These are phyloP conservation scores for Myochromella boudieri DNA, from an alignment of 768 basidiomycete species.

Conservation along the genomic window DNA sequence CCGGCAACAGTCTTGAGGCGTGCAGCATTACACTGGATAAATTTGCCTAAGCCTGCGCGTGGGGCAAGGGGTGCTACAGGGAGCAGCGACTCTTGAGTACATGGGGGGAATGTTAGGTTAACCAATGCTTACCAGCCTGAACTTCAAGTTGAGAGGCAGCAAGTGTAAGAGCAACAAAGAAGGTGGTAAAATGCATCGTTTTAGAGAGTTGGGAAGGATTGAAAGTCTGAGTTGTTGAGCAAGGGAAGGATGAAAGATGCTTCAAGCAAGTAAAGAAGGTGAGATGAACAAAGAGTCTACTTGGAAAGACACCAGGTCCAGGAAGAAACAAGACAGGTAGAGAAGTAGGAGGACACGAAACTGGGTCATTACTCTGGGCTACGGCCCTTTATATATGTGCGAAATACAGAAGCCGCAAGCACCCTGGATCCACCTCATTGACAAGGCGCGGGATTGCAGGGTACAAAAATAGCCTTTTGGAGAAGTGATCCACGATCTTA, in stretches of 20 bases:
- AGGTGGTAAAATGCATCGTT: slow-evolving; percentile 1
- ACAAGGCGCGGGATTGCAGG: too few species aligned
- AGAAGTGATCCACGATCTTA: too few species aligned
- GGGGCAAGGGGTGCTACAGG: not conserved
- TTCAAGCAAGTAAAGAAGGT: not conserved
- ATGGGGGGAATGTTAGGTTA: too few species aligned
- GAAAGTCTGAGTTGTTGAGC: not conserved
- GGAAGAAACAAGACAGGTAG: not conserved
- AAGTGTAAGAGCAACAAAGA: not conserved
- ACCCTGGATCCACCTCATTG: too few species aligned
- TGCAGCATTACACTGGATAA: slow-evolving; percentile 21
- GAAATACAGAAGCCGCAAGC: too few species aligned
- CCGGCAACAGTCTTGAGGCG: slow-evolving; percentile 23
- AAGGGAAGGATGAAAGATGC: not conserved
- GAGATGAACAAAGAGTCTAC: too few species aligned
- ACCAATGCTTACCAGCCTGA: not conserved
- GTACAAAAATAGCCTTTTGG: too few species aligned
- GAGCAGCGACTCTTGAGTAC: not conserved
- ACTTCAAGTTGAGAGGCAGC: slow-evolving; percentile 3
- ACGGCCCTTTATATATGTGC: not conserved
- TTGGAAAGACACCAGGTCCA: slow-evolving; percentile 10
- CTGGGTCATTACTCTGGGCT: not conserved
- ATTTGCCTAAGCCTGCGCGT: slow-evolving; percentile 2
- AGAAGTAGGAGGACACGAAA: not conserved
- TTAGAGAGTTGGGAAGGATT: not conserved